Percentiles rank a stretch among this genome's conserved stretches.
Evolutionary conservation across 164 flowering plant genomes (phyloP).

Genomic region (Taxillus chinensis): DNA sequence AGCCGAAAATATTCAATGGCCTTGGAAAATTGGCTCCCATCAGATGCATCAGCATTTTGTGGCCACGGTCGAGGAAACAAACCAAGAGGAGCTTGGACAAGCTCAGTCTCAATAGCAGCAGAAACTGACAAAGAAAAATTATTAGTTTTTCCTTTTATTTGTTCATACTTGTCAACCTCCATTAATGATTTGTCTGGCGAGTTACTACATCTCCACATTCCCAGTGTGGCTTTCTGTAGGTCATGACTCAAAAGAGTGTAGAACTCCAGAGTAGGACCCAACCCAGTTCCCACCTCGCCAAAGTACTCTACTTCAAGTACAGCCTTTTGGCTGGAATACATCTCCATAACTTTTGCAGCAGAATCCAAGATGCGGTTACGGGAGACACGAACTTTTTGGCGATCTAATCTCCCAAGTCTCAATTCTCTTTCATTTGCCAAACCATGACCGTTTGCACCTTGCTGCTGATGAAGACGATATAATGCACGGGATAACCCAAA

Average conservation of each 20-base stretch:
- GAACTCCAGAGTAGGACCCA: conserved; percentile 96
- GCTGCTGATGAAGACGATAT: conserved; percentile 89
- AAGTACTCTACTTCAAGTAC: conserved; percentile 97
- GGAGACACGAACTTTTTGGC: conserved; percentile 95
- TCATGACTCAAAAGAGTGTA: conserved; percentile 93
- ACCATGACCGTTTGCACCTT: conserved; percentile 79
- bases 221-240: conserved; percentile 61
- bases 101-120: conserved; percentile 22
- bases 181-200: conserved; percentile 33
- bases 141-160: conserved; percentile 21
- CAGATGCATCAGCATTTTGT: conserved; percentile 53
- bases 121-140: conserved; percentile 16
- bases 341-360: conserved; percentile 97
- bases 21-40: conserved; percentile 60
- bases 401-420: conserved; percentile 80
- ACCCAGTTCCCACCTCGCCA: conserved; percentile 98
- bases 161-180: conserved; percentile 54
- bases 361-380: conserved; percentile 90
- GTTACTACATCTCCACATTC: conserved; percentile 79
- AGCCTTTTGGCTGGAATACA: conserved; percentile 95
- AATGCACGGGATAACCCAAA: conserved; percentile 94
- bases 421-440: conserved; percentile 76
- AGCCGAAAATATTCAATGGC: conserved; percentile 69
- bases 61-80: conserved; percentile 97
- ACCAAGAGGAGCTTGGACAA: conserved; percentile 80